phyloP scores from a whole-genome alignment of 306 rosid genomes.

The Glycyrrhiza uralensis region DNA sequence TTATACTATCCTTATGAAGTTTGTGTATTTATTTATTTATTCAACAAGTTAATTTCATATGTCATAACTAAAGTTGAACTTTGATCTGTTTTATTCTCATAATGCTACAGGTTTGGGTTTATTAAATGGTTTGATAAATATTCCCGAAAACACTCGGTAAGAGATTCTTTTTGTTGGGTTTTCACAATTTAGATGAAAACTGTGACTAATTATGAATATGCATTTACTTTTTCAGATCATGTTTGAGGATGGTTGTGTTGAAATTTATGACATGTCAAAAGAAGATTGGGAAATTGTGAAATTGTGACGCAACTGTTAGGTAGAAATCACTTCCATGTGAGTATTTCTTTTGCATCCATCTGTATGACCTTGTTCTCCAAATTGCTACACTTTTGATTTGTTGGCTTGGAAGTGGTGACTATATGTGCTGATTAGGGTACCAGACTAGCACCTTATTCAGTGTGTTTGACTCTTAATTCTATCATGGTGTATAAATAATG shows the following conservation, averaged over 20 bases:
- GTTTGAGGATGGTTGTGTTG: constrained; percentile 71
- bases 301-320: constrained; percentile 36
- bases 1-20: neutral
- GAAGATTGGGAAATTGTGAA: constrained; percentile 78
- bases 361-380: neutral
- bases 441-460: neutral
- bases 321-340: constrained; percentile 22
- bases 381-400: neutral
- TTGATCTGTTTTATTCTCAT: neutral
- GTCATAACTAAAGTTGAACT: neutral
- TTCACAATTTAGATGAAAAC: constrained; percentile 12
- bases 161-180: constrained; percentile 18
- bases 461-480: neutral
- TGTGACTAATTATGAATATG: neutral
- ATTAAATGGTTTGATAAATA: constrained; percentile 61
- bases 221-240: constrained; percentile 54
- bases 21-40: neutral
- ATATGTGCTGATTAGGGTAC: neutral
- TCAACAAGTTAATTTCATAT: neutral
- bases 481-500: neutral
- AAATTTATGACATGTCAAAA: constrained; percentile 71
- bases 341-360: constrained; percentile 23
- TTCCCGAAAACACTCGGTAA: constrained; percentile 68
- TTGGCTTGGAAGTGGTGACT: neutral
- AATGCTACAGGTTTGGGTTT: constrained; percentile 66